Evolutionary conservation across 1,139 yeast genomes (phyloP), one percentile per base, ranked within the genome.

Genomic region (Wickerhamomyces sp.): DNA sequence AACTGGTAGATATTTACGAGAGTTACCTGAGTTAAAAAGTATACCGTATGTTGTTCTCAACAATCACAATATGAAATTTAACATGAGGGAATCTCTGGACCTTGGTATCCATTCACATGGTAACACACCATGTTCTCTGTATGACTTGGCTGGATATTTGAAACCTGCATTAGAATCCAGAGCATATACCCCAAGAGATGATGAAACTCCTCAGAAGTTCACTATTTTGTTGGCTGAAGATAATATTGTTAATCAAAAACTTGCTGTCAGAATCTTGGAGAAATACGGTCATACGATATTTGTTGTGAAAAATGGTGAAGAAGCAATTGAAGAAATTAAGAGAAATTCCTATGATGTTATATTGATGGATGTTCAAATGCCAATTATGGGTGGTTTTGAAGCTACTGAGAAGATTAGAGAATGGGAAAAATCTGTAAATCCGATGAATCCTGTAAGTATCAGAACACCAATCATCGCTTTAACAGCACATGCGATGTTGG

Each of bases 291-390:
- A 86, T 60, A 70, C 74, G 42, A 89, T 86, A 7, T 81, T 78
- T 49, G 95, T 84, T 38, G 95, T 86, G 12, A 92, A 84, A 56
- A 87, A 87, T 58, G 96, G 96, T 21, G 68, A 77, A 46, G 89
- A 86, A 55, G 95, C 95, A 0, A 76, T 77, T 51, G 87, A 83
- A 46, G 92, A 90, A 1, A 79, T 85, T 33, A 70, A 80, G 58
- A 61, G 67, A 37, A 43, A 49, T n/a, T 41, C 40, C 18, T 86
- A 80, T 57, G 95, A 87, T 56, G 90, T 85, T 37, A 86, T 87
- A n/a, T 72, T 87, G 49, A 87, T 87, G 96, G 96, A 87, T 65
- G 95, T 87, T 31, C 95, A 87, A 62, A 87, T 87, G 96, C 96
- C 96, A 12, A 88, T 86, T 14, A 86, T 87, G 94, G 95, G 95